Evolutionary conservation across 306 rosid species (phyloP).

Genomic region (Trifolium repens): DNA sequence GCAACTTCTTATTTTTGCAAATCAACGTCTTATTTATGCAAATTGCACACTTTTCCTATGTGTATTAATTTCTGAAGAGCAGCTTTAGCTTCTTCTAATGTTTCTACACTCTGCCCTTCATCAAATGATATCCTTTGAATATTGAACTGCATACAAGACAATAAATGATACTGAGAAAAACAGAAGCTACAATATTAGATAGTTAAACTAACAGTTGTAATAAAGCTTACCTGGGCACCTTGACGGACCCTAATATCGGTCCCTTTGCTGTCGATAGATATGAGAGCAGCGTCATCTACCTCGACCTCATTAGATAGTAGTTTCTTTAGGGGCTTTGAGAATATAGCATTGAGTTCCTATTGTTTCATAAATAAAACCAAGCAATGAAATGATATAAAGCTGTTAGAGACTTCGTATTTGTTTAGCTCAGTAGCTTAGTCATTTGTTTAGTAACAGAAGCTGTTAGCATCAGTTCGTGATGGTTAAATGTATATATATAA

Average conservation of each 20-base stretch:
- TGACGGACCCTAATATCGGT: slow-evolving; percentile 95
- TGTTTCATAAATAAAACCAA: slow-evolving; percentile 36
- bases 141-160: slow-evolving; percentile 70
- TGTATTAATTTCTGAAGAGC: slow-evolving; percentile 86
- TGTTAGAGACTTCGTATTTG: neutral
- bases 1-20: slow-evolving; percentile 54
- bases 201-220: neutral
- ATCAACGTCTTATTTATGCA: slow-evolving; percentile 59
- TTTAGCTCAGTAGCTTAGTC: slow-evolving; percentile 8
- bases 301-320: slow-evolving; percentile 81
- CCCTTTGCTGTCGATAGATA: slow-evolving; percentile 98
- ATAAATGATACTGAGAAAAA: neutral
- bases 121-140: slow-evolving; percentile 92
- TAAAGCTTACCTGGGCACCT: slow-evolving; percentile 83
- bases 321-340: slow-evolving; percentile 93
- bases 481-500: neutral
- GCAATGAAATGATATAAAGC: slow-evolving; percentile 22
- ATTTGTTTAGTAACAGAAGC: slow-evolving; percentile 12
- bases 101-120: slow-evolving; percentile 86
- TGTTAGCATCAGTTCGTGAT: neutral
- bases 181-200: slow-evolving; percentile 15
- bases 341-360: slow-evolving; percentile 89
- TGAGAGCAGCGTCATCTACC: slow-evolving; percentile 96
- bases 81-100: slow-evolving; percentile 90
- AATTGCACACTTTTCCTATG: slow-evolving; percentile 67